phyloP scores from a whole-genome alignment of 2,329 filamentous ascomycete genomes.

The Fusarium sp. region DNA sequence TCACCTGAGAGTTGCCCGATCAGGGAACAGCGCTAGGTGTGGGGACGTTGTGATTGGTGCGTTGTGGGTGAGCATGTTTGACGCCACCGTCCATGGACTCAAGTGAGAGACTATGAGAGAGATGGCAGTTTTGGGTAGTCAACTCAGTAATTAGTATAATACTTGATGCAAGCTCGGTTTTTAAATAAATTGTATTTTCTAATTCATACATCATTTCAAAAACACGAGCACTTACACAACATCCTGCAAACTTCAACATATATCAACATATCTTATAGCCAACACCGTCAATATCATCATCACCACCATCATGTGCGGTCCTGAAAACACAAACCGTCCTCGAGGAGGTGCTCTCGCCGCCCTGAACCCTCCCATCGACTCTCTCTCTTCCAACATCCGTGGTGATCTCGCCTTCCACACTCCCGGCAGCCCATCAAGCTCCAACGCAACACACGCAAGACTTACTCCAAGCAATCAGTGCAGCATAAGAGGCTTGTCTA shows the following conservation, averaged over 20 bases:
- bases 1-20: slow-evolving; percentile 47
- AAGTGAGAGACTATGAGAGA: slow-evolving; percentile 39
- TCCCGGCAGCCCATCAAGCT: slow-evolving; percentile 54
- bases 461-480: slow-evolving; percentile 52
- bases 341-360: slow-evolving; percentile 62
- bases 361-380: slow-evolving; percentile 52
- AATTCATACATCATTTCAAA: neutral
- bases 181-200: neutral
- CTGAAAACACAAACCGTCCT: slow-evolving; percentile 56
- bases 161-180: neutral
- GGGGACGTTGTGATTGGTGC: slow-evolving; percentile 50
- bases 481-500: slow-evolving; percentile 29
- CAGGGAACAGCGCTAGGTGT: slow-evolving; percentile 41
- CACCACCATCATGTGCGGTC: slow-evolving; percentile 60
- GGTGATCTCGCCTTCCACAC: slow-evolving; percentile 62
- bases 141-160: neutral
- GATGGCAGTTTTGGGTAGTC: neutral
- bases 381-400: slow-evolving; percentile 28
- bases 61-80: slow-evolving; percentile 40
- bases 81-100: slow-evolving; percentile 1
- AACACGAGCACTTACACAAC: neutral
- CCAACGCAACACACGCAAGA: slow-evolving; percentile 59
- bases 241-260: neutral
- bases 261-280: neutral
- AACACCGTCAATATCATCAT: neutral